Percentiles rank a stretch among this genome's conserved stretches.
phyloP scores from a whole-genome alignment of 345 rosid genomes.

The Pugionium dolabratum region DNA sequence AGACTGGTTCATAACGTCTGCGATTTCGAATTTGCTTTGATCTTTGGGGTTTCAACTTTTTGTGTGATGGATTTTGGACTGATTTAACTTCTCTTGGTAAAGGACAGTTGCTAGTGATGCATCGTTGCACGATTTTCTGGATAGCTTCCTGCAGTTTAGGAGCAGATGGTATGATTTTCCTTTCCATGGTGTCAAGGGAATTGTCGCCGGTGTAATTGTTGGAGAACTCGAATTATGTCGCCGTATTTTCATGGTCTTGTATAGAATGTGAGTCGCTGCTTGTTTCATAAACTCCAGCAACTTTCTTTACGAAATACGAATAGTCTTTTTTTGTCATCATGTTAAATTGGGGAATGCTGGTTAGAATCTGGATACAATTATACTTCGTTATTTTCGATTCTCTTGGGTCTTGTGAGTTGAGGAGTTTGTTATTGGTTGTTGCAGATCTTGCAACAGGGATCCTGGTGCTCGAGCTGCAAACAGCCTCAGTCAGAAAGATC shows the following conservation, averaged over 20 bases:
- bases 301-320: background rate
- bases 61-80: slow-evolving; percentile 16
- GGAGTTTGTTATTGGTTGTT: slow-evolving; percentile 24
- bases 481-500: slow-evolving; percentile 70
- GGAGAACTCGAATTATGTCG: slow-evolving; percentile 80
- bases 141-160: slow-evolving; percentile 77
- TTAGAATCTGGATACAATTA: background rate
- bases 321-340: background rate
- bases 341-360: background rate
- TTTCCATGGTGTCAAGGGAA: slow-evolving; percentile 79
- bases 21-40: background rate
- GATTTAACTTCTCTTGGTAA: slow-evolving; percentile 11
- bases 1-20: background rate
- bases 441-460: slow-evolving; percentile 87
- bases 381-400: background rate
- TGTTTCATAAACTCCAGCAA: background rate
- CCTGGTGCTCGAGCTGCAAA: slow-evolving; percentile 77
- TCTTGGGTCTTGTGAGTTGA: slow-evolving; percentile 22
- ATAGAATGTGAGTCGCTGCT: slow-evolving; percentile 70
- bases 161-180: slow-evolving; percentile 98
- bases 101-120: slow-evolving; percentile 70
- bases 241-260: slow-evolving; percentile 84
- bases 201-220: slow-evolving; percentile 81
- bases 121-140: slow-evolving; percentile 77
- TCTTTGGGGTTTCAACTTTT: background rate